Evolutionary conservation across 305 asterid genomes (phyloP), one percentile per base, ranked within the genome.

Genomic region (Fraxinus xanthoxyloides): DNA sequence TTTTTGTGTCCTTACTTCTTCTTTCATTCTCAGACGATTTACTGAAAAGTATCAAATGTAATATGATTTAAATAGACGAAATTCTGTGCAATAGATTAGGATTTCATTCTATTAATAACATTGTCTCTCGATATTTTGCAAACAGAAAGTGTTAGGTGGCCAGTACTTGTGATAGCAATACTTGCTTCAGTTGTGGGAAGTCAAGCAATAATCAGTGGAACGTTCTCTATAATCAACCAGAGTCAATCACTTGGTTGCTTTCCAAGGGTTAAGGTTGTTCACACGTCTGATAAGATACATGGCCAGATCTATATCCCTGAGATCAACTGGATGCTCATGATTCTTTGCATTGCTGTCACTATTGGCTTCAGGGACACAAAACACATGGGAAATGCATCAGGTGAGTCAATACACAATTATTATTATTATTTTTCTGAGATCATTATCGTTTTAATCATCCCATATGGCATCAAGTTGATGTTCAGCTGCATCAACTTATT

Each of bases 281-380:
- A 95, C 89, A 95, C 99, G 48, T 88, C 92, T 1, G 96, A 90
- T 19, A 92, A 94, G 86, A 91, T 91, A 76, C 99, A 95, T 43
- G 99, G 99, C 67, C 99, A 95, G 91, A 92, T 95, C 72, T 95
- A 93, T 90, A 95, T 95, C 84, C 99, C 99, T 0, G 99, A 95
- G 92, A 95, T 95, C 91, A 95, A 95, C 85, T 95, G 98, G 99
- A 87, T 91, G 82, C 95, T 95, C 82, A 95, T 95, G 99, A 84
- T 94, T 89, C 97, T 95, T 80, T 95, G 99, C 86, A 91, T 95
- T 79, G 98, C 97, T 6, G 99, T 95, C 48, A 94, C 99, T 69
- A 91, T 95, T 26, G 99, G 99, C 15, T 95, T 95, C 91, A 70
- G 99, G 85, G 98, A 95, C 87, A 88, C 92, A 19, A 95, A 95